phyloP scores from a whole-genome alignment of 1,284 basidiomycete genomes.

The Malassezia caprae region DNA sequence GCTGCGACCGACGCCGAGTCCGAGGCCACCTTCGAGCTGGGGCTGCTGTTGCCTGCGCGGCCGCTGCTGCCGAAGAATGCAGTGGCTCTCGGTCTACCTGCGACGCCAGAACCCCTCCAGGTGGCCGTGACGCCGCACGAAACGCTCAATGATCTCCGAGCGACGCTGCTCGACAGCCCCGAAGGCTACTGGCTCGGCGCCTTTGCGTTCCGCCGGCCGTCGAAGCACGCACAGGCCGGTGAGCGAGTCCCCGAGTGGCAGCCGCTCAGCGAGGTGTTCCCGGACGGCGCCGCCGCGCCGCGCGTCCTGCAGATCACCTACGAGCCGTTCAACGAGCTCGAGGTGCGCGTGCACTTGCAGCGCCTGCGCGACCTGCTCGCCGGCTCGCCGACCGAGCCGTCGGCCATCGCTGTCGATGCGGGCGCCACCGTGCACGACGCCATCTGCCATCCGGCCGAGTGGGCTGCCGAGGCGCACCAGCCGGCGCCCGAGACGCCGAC shows the following conservation, averaged over 20 bases:
- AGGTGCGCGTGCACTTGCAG: slow-evolving; percentile 52
- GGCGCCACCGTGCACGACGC: slow-evolving; percentile 53
- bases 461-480: slow-evolving; percentile 22
- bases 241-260: slow-evolving; percentile 39
- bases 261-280: slow-evolving; percentile 40
- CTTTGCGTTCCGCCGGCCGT: slow-evolving; percentile 38
- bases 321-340: slow-evolving; percentile 53
- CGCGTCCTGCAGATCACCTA: slow-evolving; percentile 38
- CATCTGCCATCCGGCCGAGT: slow-evolving; percentile 49
- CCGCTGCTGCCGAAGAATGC: slow-evolving; percentile 37
- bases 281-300: slow-evolving; percentile 28
- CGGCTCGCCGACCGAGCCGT: slow-evolving; percentile 49
- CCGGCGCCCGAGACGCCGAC: slow-evolving; percentile 32
- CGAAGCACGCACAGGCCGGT: slow-evolving; percentile 9
- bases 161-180: slow-evolving; percentile 43
- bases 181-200: slow-evolving; percentile 48
- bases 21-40: slow-evolving; percentile 38
- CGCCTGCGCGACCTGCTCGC: slow-evolving; percentile 52
- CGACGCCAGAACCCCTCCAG: slow-evolving; percentile 39
- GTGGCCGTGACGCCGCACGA: slow-evolving; percentile 43
- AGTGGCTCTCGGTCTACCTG: slow-evolving; percentile 33
- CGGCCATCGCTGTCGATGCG: slow-evolving; percentile 50
- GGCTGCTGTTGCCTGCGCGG: slow-evolving; percentile 38
- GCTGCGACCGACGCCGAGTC: not conserved
- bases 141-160: slow-evolving; percentile 44